Base-by-base conservation (phyloP, 2,329 filamentous ascomycete species). In the Ophiostoma piceae region DNA sequence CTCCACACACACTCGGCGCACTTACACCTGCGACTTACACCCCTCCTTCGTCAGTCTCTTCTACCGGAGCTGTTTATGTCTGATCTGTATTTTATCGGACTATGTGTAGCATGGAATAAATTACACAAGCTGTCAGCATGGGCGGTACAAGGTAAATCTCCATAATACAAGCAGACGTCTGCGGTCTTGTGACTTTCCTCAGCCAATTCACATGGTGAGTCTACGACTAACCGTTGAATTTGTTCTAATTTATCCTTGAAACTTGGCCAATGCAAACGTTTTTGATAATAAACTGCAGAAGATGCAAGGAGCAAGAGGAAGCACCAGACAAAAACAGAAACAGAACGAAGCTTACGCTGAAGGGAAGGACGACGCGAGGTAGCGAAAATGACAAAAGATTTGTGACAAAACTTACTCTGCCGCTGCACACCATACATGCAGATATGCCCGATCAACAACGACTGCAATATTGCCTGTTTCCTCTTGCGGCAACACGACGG, bases 391-490 rank as follows among this genome's bases (percentile, higher is more conserved):
- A 47, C 51, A 57, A 22, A 57, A 26, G 6, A 57, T 57, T 11
- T 11, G 19, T 22, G 22, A 26, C 11, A 57, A 57, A 26, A 26
- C 12, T 11, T 2, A 57, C 51, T 12, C 51, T 57, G n/a, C 64
- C 29, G 43, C 67, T 72, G 67, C 68, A 70, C 67, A 69, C 60
- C 67, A 70, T 68, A 66, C 69, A 70, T 71, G 71, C 71, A 70
- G 69, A 72, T 70, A 64, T 70, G 70, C 70, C 71, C 71, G 69
- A 72, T 66, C 67, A 66, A 16, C 8, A 14, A 62, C 29, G 29
- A 9, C 29, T 3, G 39, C 39, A 64, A 32, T 19, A 37, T 35
- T 35, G 5, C 12, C 16, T 37, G 7, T 64, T 37, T 64, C 60
- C 60, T 37, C 32, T 32, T 32, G 9, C 60, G 60, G 60, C 19